These are phyloP conservation scores for Pyricularia sp. DNA, from an alignment of 2,329 filamentous ascomycete species.

Conservation along the genomic window DNA sequence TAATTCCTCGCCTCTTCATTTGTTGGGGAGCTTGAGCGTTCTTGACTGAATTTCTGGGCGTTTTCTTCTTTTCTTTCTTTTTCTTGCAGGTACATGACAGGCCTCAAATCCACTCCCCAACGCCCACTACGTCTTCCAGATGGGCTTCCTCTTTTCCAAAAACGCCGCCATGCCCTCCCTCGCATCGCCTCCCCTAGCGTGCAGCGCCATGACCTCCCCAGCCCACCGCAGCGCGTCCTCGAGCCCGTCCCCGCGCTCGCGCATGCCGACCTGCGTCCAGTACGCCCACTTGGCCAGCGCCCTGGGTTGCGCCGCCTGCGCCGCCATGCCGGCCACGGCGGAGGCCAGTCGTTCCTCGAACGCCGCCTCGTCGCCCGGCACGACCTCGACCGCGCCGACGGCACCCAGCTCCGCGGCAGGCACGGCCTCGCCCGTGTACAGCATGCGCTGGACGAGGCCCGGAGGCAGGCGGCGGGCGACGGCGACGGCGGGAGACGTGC, in stretches of 20 bases:
- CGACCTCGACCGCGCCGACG: conserved; percentile 17
- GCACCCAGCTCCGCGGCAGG: conserved; percentile 12
- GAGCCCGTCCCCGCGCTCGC: conserved; percentile 13
- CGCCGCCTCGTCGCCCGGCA: conserved; percentile 11
- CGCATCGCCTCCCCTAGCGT: conserved; percentile 19
- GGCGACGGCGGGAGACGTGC: conserved; percentile 19
- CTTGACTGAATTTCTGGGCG: too few species aligned
- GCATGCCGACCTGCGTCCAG: conserved; percentile 20
- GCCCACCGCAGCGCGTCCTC: conserved; percentile 19
- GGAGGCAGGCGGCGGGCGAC: conserved; percentile 16
- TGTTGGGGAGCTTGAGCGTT: too few species aligned
- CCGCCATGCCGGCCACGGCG: conserved; percentile 14
- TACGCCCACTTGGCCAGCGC: conserved; percentile 25
- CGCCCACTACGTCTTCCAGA: conserved; percentile 10
- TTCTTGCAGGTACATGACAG: too few species aligned
- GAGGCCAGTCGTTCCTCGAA: conserved; percentile 16
- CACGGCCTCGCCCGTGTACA: conserved; percentile 19
- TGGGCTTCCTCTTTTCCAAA: conserved; percentile 15
- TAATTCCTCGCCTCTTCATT: too few species aligned
- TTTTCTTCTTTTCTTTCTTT: too few species aligned
- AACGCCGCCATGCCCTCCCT: conserved; percentile 19
- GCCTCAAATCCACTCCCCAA: neutral
- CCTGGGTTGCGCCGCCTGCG: conserved; percentile 17
- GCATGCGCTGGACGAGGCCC: conserved; percentile 18
- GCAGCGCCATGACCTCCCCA: conserved; percentile 18